Evolutionary conservation across 2,329 filamentous ascomycete species (phyloP), one percentile per base, ranked within the genome.

Genomic region (Trichoderma guizhouense): DNA sequence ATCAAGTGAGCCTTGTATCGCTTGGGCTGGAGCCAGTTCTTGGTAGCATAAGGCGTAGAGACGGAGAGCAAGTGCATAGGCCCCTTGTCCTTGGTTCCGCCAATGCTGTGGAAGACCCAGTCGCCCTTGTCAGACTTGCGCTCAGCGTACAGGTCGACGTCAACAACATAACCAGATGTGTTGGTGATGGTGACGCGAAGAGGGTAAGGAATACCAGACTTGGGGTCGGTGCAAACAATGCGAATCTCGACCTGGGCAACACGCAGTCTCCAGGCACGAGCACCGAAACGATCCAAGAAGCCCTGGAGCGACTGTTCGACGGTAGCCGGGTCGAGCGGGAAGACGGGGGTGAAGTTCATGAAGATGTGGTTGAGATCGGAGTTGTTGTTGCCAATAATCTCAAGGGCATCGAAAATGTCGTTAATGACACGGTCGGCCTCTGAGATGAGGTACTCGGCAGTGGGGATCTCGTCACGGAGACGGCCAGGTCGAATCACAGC

Each of bases 321-420:
- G 84, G 98, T 94, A 72, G 90, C 85, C 4, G 96, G 95, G 79
- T 94, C 88, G 63, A 99, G 90, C 81, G 94, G 93, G 90, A 99
- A 98, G 72, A 98, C 93, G 11, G 95, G 94, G 0, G 94, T 96
- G 86, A 99, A 99, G 89, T 99, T 98, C 88, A 99, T 96, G 87
- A 99, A 99, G 88, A 99, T 96, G 85, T 99, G 96, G 87, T 99
- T 99, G 80, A 99, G 88, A 87, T 99, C 96, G 66, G 96, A 97
- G 86, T 97, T 97, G 86, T 98, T 98, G 88, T 97, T 98, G 80
- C 96, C 96, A 79, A 98, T 97, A 78, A 99, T 98, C 87, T 99
- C 96, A 72, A 99, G 87, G 58, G 96, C 96, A 80, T 99, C 96
- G 67, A 98, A 90, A 79, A 99, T 98, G 80, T 99, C 96, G 81